Evolutionary conservation across 2,329 filamentous ascomycete genomes (phyloP), one percentile per base, ranked within the genome.

Genomic region (Pseudogymnoascus sp.): DNA sequence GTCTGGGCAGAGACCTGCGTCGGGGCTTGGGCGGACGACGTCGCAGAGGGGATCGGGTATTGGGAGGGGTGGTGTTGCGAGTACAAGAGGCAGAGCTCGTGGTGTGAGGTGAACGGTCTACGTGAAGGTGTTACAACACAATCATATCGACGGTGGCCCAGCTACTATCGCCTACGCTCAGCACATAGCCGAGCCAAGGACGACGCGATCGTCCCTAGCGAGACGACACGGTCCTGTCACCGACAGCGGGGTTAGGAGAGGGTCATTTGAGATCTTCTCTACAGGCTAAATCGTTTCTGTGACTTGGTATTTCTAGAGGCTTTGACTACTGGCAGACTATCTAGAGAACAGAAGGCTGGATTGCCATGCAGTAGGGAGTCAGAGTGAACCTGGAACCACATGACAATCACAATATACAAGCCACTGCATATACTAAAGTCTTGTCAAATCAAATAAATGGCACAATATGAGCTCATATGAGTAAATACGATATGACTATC

Each of bases 21-120:
- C 64, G 19, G 60, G 65, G 33, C 61, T 39, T 26, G 61, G 67
- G 37, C 65, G 67, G n/a, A 60, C 63, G 35, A 69, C 63, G 60
- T 65, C 26, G 60, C 69, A 59, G 68, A 72, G 76, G 59, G 68
- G 68, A 58, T 45, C 39, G 12, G 68, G 71, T 0, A 75, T 76
- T 13, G 75, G 76, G 28, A 78, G 78, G 62, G 77, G 75, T 3
- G 73, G 77, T 61, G 76, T 76, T 2, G 69, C 76, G 38, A 73
- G 75, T 64, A 77, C 73, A 65, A 75, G 76, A 66, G 83, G 77
- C 66, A 82, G 79, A 76, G 81, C 73, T 69, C 76, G 72, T 61
- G 77, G 72, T 66, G 77, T 65, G 72, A 75, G 71, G 71, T 70
- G 59, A 68, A 37, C 13, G 34, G 55, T 2, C 5, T 37, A 21